Base-by-base conservation (phyloP, 2,329 filamentous ascomycete genomes). In the Penicillium sp. region DNA sequence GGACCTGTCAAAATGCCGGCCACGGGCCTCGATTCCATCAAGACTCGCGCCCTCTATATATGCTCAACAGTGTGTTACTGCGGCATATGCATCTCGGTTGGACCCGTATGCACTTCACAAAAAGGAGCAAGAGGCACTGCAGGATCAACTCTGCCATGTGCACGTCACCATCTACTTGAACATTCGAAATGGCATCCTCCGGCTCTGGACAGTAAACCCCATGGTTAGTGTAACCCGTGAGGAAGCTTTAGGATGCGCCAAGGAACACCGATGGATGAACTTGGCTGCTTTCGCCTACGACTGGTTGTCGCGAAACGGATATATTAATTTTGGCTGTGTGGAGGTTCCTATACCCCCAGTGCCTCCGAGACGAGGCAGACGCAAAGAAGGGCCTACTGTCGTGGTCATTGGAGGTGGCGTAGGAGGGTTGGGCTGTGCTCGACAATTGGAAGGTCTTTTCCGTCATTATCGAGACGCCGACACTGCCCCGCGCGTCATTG, bases 91-190 rank as follows among this genome's bases (percentile, higher is more conserved):
- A 8, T 97, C 91, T 36, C 83, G 94, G 53, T 80, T 99, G 1
- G 93, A 93, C 61, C 93, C 94, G 1, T 97, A 94, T 73, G 87
- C 89, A 10, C 77, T 99, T 34, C 92, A 97, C 72, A 82, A 84
- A 23, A 87, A 90, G 58, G 94, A 99, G 73, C 92, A 97, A 69
- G 79, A 83, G 55, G 81, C 96, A 55, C 77, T 99, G 36, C 85
- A 90, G 58, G 82, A 90, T 58, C 87, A 95, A 65, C 86, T 99
- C 63, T 96, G 89, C 68, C 87, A 91, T 66, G 82, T 88, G 28
- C 94, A 99, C 74, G 91, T 97, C 62, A 97, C 93, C 2, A 90
- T 91, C 11, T 99, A 99, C 75, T 80, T 99, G 50, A 97, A 97
- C 71, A 94, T 99, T 58, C 85, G 94, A 64, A 99, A 99, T 72